A percentile compares a stretch with the other conserved stretches of the same genome.
Evolutionary conservation across 164 flowering plant genomes (phyloP).

Genomic region (Tinospora cordifolia): DNA sequence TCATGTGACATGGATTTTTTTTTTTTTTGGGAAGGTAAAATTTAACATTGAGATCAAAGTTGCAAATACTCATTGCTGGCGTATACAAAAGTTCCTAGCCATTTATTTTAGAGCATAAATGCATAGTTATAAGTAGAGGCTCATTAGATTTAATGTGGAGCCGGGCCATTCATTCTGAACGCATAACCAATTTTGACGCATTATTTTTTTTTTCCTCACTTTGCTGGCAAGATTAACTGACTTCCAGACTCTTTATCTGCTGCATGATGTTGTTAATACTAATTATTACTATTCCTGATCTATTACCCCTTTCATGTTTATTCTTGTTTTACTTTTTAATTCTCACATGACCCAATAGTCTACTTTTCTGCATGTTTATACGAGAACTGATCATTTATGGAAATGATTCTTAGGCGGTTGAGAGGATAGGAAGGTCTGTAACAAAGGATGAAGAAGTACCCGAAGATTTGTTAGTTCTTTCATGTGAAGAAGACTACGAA

Average conservation of each 20-base stretch:
- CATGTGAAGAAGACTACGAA: constrained; percentile 82
- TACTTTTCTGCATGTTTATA: neutral
- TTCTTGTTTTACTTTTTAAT: neutral
- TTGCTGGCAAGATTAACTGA: neutral
- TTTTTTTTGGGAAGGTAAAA: neutral
- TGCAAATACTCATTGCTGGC: too few relatives aligned
- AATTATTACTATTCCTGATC: neutral
- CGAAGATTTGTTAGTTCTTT: constrained; percentile 60
- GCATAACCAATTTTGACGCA: neutral
- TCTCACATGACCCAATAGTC: neutral
- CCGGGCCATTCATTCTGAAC: neutral
- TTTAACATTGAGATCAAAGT: neutral
- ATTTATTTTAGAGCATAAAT: too few relatives aligned
- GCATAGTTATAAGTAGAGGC: too few relatives aligned
- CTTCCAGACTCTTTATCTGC: neutral
- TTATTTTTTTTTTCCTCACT: too few relatives aligned
- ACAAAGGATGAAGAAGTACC: constrained; percentile 43
- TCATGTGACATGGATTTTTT: neutral
- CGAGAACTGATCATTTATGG: neutral
- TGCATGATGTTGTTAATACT: neutral
- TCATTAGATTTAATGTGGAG: too few relatives aligned
- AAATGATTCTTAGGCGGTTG: constrained; percentile 44
- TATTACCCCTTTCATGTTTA: neutral
- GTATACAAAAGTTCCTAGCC: neutral
- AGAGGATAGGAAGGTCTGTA: constrained; percentile 55